Conservation (phyloP, 2,329 filamentous ascomycete species). For the Canariomyces notabilis region DNA sequence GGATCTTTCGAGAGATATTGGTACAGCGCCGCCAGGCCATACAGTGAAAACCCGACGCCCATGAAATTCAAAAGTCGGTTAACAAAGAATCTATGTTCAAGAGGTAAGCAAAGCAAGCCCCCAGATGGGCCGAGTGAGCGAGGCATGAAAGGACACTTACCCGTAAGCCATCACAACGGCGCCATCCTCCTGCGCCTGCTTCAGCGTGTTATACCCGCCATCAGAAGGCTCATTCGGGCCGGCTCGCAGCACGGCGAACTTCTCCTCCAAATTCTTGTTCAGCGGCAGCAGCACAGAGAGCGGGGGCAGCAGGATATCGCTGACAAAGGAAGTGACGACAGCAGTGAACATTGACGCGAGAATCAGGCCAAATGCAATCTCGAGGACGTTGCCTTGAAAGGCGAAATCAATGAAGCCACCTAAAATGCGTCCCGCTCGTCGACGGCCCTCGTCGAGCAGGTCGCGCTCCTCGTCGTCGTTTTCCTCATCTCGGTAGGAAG, state of each 20-base stretch:
- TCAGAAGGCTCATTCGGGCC: constrained; percentile 50
- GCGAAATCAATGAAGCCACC: constrained; percentile 67
- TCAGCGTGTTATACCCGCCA: constrained; percentile 63
- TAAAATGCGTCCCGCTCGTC: constrained; percentile 48
- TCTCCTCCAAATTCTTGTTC: constrained; percentile 67
- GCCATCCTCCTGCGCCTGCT: constrained; percentile 64
- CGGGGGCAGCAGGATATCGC: constrained; percentile 64
- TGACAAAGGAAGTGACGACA: constrained; percentile 67
- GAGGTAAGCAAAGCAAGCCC: background rate
- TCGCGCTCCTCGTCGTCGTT: constrained; percentile 38
- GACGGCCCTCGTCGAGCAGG: constrained; percentile 44
- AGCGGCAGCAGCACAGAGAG: constrained; percentile 65
- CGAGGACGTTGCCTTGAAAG: constrained; percentile 67
- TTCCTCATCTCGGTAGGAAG: background rate
- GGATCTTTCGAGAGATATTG: constrained; percentile 57
- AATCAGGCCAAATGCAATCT: constrained; percentile 71
- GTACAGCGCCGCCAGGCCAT: constrained; percentile 58
- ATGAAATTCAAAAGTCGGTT: constrained; percentile 62
- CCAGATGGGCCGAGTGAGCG: too few species aligned
- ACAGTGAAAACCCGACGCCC: constrained; percentile 60
- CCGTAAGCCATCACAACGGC: constrained; percentile 70
- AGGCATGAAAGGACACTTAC: constrained; percentile 33
- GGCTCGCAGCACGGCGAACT: constrained; percentile 60
- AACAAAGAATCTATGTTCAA: constrained; percentile 47
- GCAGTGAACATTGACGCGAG: constrained; percentile 67